Evolutionary conservation across 2,329 filamentous ascomycete genomes (phyloP).

Genomic region (Tolypocladium pustulatum): DNA sequence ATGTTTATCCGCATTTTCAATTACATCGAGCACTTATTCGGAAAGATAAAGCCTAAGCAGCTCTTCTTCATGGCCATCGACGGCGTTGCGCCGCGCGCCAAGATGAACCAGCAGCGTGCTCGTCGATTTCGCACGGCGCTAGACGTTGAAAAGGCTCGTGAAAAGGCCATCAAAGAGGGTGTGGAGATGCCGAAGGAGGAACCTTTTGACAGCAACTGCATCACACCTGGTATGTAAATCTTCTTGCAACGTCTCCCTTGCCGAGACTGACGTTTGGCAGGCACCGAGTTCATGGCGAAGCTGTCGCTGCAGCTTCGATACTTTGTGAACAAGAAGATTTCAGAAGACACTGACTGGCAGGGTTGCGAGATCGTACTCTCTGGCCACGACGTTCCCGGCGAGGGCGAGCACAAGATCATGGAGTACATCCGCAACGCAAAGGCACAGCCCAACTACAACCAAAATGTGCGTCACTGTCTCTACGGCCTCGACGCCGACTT

Average conservation of each 20-base stretch:
- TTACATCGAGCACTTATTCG: constrained; percentile 97
- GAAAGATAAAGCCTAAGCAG: constrained; percentile 97
- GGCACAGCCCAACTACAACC: constrained; percentile 84
- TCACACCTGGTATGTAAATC: constrained; percentile 61
- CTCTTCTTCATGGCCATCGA: constrained; percentile 99
- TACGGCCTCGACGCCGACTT: constrained; percentile 96
- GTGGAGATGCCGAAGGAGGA: constrained; percentile 91
- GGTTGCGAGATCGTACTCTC: constrained; percentile 92
- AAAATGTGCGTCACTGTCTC: constrained; percentile 90
- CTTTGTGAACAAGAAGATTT: constrained; percentile 98
- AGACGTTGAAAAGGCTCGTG: constrained; percentile 78
- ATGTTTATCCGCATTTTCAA: constrained; percentile 99
- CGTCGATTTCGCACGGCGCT: constrained; percentile 90
- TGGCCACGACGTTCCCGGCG: constrained; percentile 93
- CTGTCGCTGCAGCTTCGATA: constrained; percentile 91
- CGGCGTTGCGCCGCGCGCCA: constrained; percentile 90
- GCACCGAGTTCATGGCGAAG: constrained; percentile 95
- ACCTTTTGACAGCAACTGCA: constrained; percentile 97
- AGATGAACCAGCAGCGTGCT: constrained; percentile 99
- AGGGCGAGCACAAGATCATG: constrained; percentile 99
- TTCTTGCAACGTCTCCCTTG: no score
- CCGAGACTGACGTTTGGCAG: constrained; percentile 16
- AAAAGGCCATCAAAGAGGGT: constrained; percentile 85
- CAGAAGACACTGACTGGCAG: constrained; percentile 95
- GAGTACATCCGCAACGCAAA: constrained; percentile 98